phyloP scores from a whole-genome alignment of 176 grass and related monocot genomes.

The Neostapfia colusana region DNA sequence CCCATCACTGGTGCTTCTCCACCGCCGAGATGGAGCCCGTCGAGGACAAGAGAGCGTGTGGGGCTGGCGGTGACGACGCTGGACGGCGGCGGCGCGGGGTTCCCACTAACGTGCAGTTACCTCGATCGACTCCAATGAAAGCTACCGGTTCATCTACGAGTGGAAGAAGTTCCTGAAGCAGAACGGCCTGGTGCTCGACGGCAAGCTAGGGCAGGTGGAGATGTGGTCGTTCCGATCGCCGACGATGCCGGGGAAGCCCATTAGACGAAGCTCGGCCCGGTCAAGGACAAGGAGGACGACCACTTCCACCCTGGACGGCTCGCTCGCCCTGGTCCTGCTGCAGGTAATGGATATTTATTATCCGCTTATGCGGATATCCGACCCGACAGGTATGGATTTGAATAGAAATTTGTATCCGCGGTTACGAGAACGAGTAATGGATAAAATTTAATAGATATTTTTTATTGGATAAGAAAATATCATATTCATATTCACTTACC shows the following conservation, averaged over 20 bases:
- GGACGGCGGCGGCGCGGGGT: neutral
- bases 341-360: too few relatives aligned
- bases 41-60: neutral
- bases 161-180: neutral
- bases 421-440: too few relatives aligned
- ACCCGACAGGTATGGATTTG: too few relatives aligned
- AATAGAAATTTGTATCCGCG: too few relatives aligned
- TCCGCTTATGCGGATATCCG: too few relatives aligned
- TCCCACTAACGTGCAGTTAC: neutral
- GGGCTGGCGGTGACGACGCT: neutral
- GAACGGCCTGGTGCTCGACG: neutral
- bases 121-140: neutral
- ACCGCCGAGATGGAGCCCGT: neutral
- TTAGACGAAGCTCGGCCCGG: neutral
- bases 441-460: too few relatives aligned
- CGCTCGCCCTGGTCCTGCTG: neutral
- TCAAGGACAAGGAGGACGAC: neutral
- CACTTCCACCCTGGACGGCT: conserved; percentile 1
- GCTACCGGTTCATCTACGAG: conserved; percentile 13
- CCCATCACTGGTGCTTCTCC: neutral
- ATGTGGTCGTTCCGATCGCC: conserved; percentile 15
- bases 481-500: too few relatives aligned
- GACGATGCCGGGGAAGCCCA: neutral
- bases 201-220: neutral
- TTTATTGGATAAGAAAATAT: too few relatives aligned